A percentile compares a stretch with the other conserved stretches of the same genome.
Conservation (phyloP, 192 early-diverging fungal genomes). For the Podila minutissima region DNA sequence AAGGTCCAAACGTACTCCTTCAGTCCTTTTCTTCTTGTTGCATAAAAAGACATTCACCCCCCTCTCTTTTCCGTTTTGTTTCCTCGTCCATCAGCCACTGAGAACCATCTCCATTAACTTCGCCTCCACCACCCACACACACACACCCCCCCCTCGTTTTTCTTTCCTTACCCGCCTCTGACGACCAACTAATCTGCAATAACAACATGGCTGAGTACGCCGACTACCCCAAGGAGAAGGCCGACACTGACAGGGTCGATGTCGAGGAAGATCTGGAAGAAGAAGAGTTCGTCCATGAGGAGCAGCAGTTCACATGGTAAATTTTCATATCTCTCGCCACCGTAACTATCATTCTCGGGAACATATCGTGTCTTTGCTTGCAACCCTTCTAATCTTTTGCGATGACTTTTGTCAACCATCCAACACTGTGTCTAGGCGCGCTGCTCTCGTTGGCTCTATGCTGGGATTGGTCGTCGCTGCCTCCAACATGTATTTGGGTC, state of each 20-base stretch:
- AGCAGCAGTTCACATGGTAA: conserved; percentile 42
- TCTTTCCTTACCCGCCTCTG: neutral
- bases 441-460: conserved; percentile 65
- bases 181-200: neutral
- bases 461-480: conserved; percentile 73
- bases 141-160: neutral
- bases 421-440: neutral
- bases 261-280: conserved; percentile 9
- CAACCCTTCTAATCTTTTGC: no score
- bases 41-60: neutral
- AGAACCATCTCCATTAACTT: conserved; percentile 5
- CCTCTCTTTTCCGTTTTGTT: neutral
- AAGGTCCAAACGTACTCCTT: no score
- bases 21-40: no score
- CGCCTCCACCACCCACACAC: neutral
- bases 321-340: neutral
- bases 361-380: neutral
- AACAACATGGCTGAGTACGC: conserved; percentile 5
- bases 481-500: conserved; percentile 76
- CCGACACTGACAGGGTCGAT: neutral
- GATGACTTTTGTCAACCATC: neutral
- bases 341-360: neutral
- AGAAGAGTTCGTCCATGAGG: conserved; percentile 30
- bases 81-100: conserved; percentile 7
- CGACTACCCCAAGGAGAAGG: conserved; percentile 2